Conservation (phyloP, 208 protist genomes). For the Trypanosoma brucei region DNA sequence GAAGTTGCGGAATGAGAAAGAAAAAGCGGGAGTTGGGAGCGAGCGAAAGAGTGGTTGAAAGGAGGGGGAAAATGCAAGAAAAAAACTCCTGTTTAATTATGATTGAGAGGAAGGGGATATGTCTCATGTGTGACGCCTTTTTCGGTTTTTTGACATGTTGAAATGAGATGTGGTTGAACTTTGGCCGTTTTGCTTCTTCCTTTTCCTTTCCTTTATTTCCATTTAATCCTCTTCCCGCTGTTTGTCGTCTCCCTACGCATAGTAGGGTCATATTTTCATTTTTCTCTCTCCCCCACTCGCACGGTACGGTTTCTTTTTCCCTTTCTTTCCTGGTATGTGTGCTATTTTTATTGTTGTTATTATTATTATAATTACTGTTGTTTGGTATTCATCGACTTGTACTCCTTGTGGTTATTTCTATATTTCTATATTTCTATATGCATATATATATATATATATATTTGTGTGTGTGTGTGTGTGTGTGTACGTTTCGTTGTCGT, state of each 20-base stretch:
- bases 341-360: not conserved
- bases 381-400: not conserved
- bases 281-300: not conserved
- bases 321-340: not conserved
- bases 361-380: not conserved
- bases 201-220: not conserved
- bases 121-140: too few relatives aligned
- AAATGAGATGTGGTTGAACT: too few relatives aligned
- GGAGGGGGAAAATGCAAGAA: too few relatives aligned
- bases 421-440: not conserved
- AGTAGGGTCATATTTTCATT: not conserved
- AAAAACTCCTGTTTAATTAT: too few relatives aligned
- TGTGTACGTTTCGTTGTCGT: not conserved
- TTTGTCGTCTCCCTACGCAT: not conserved
- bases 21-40: too few relatives aligned
- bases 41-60: too few relatives aligned
- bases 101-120: too few relatives aligned
- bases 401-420: not conserved
- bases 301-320: not conserved
- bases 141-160: too few relatives aligned
- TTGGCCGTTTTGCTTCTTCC: not conserved
- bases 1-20: too few relatives aligned
- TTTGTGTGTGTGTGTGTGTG: not conserved
- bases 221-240: not conserved
- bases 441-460: too few relatives aligned